A percentile compares a stretch with the other conserved stretches of the same genome.
Conservation (phyloP, 202 grass and related monocot genomes). For the Thinopyrum obtusiflorum region DNA sequence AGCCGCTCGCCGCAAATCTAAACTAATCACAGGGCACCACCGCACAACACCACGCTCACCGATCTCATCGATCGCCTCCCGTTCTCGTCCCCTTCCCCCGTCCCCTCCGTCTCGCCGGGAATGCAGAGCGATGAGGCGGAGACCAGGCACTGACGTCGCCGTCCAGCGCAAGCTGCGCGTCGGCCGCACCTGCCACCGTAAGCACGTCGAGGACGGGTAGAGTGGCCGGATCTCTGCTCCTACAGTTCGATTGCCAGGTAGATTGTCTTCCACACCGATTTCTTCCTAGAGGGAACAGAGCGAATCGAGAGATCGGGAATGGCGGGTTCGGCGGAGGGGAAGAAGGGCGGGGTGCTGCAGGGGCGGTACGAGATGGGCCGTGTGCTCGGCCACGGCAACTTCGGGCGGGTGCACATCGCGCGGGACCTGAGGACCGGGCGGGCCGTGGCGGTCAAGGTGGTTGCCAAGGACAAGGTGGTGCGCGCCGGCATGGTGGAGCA, state of each 20-base stretch:
- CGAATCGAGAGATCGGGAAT: background rate
- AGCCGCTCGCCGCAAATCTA: background rate
- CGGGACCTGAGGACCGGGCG: conserved; percentile 44
- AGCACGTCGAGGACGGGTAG: conserved; percentile 45
- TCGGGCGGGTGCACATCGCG: conserved; percentile 53
- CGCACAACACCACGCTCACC: background rate
- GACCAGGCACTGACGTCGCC: conserved; percentile 43
- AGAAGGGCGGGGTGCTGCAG: conserved; percentile 37
- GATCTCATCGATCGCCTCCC: background rate
- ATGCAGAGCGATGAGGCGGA: conserved; percentile 44
- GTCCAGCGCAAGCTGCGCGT: conserved; percentile 17
- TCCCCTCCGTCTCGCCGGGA: background rate
- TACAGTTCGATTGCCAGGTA: background rate
- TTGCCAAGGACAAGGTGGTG: conserved; percentile 52
- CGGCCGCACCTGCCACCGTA: conserved; percentile 30
- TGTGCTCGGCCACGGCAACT: conserved; percentile 58
- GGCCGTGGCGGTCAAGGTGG: conserved; percentile 62
- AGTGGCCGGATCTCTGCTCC: background rate
- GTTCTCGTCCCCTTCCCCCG: background rate
- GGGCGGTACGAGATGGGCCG: conserved; percentile 61
- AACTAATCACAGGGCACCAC: background rate
- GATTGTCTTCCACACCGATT: background rate
- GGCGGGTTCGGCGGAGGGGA: conserved; percentile 12
- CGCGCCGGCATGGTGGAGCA: conserved; percentile 53
- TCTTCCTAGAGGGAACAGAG: background rate